These are phyloP conservation scores for Pachysandra terminalis DNA, from an alignment of 164 flowering plant genomes.

Conservation along the genomic window DNA sequence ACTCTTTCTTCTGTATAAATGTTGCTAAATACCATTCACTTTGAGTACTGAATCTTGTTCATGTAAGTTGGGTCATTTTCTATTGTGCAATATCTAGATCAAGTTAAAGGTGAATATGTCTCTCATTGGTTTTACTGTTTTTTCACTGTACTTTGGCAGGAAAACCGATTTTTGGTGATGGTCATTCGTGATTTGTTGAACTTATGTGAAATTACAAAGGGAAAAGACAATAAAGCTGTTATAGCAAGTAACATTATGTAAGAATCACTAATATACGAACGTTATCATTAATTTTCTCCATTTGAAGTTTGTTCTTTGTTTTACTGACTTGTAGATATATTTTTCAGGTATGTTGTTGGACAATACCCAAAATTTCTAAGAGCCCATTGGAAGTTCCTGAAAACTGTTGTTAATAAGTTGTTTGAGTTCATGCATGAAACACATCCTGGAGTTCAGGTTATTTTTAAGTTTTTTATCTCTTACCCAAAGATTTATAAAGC, in stretches of 20 bases:
- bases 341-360: conserved; percentile 97
- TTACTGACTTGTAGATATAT: conserved; percentile 1
- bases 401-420: conserved; percentile 97
- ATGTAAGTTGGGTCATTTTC: no score
- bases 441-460: conserved; percentile 99
- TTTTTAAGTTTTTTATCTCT: background rate
- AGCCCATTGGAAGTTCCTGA: conserved; percentile 98
- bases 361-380: conserved; percentile 93
- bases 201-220: conserved; percentile 93
- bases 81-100: background rate
- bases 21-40: no score
- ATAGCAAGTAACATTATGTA: conserved; percentile 99
- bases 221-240: conserved; percentile 98
- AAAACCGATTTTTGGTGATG: conserved; percentile 95
- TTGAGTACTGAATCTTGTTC: no score
- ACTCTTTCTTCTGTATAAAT: no score
- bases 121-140: background rate
- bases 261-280: conserved; percentile 20
- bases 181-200: conserved; percentile 95
- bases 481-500: no score
- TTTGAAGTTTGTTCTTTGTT: background rate
- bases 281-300: background rate
- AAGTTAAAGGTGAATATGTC: background rate
- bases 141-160: conserved; percentile 50
- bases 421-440: conserved; percentile 99